Evolutionary conservation across 331 rosid species (phyloP), one percentile per base, ranked within the genome.

Genomic region (Spiraea crenata): DNA sequence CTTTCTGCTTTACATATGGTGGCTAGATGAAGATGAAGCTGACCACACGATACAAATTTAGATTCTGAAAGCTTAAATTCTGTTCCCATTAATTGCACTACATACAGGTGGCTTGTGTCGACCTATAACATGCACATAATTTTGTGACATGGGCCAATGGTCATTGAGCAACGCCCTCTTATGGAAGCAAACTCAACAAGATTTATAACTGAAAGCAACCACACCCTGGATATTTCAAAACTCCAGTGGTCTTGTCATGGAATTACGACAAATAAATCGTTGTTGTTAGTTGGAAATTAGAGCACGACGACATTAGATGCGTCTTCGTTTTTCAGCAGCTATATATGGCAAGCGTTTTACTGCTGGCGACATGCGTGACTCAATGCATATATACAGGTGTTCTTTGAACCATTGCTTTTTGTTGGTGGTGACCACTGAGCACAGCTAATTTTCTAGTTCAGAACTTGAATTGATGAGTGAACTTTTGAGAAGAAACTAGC

Each of bases 171-270:
- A 45, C 81, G 70, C 90, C 96, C 80, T 90, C 63, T 39, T 9
- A 14, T 9, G 48, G 76, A 87, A 65, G 96, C 78, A 87, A 84
- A 25, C 41, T 51, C 6, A 8, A 50, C 11, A 56, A 35, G 48
- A 17, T 41, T 70, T 7, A 66, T 35, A 50, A 44, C 3, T n/a
- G 91, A 85, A 66, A 82, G 74, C 69, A 68, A 90, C 88, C 49
- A 16, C 72, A 81, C 96, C 14, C 1, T 52, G 78, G 93, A 90
- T 85, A 84, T 90, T 85, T 88, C 67, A 7, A n/a, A 74, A 65
- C 61, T 46, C 51, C 58, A 42, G 14, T 42, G 80, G 80, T 39
- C 9, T 71, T 56, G 81, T 80, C 87, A 63, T 54, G 46, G 58
- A 4, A 61, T 63, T 74, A 20, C 35, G 85, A 82, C 85, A 75